Conservation (phyloP, 2,329 filamentous ascomycete species). For the Fusarium sp. region DNA sequence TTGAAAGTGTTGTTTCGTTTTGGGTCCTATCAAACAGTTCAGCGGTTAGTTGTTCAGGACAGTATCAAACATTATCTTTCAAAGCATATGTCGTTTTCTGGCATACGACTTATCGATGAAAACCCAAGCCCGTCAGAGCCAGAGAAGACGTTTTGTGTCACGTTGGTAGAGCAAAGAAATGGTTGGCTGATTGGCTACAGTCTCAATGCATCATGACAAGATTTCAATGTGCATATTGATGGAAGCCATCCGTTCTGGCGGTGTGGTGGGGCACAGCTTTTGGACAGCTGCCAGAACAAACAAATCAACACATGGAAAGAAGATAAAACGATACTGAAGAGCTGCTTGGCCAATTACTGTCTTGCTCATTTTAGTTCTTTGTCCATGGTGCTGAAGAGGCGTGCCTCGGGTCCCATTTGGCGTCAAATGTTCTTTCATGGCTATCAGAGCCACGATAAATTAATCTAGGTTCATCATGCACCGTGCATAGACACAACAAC, state of each 20-base stretch:
- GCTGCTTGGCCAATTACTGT: slow-evolving; percentile 10
- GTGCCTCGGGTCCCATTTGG: not conserved
- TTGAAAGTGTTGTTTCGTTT: too few relatives aligned
- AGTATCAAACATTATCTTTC: not conserved
- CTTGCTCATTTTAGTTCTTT: slow-evolving; percentile 6
- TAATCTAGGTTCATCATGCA: not conserved
- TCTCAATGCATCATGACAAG: slow-evolving; percentile 3
- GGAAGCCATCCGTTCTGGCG: slow-evolving; percentile 19
- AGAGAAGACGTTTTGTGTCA: not conserved
- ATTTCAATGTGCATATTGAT: slow-evolving; percentile 9
- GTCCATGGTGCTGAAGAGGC: not conserved
- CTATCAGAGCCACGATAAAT: not conserved
- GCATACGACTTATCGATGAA: not conserved
- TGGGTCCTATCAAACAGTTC: too few relatives aligned
- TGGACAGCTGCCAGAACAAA: slow-evolving; percentile 6
- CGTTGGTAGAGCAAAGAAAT: not conserved
- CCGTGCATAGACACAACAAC: not conserved
- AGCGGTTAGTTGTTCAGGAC: too few relatives aligned
- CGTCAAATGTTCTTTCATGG: not conserved
- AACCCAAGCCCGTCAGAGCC: not conserved
- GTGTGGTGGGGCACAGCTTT: slow-evolving; percentile 26
- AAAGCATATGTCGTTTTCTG: not conserved
- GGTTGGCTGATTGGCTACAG: slow-evolving; percentile 3
- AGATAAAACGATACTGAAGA: not conserved
- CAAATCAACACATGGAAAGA: not conserved